Percentiles rank a stretch among this genome's conserved stretches.
Evolutionary conservation across 2,329 filamentous ascomycete genomes (phyloP).

Genomic region (Chrysoporthe deuterocubensis): DNA sequence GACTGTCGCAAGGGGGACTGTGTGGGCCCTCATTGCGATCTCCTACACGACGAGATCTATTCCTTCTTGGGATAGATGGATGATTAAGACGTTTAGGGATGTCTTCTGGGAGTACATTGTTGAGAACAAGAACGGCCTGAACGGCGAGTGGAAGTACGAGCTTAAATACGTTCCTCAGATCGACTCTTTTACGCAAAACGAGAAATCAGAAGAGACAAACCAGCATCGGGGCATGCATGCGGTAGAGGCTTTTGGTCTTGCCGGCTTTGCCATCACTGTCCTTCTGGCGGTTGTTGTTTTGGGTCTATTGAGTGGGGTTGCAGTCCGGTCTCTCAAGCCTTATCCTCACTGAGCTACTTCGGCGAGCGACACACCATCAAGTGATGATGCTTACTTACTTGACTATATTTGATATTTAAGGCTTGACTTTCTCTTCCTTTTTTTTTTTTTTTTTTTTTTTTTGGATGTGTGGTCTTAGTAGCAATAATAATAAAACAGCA

Average conservation of each 20-base stretch:
- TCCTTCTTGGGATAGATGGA: slow-evolving; percentile 31
- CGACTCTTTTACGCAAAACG: neutral
- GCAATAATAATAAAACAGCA: no score
- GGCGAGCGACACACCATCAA: no score
- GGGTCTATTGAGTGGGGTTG: neutral
- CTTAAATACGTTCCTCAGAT: slow-evolving; percentile 19
- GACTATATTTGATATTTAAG: no score
- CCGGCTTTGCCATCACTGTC: neutral
- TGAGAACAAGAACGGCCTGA: slow-evolving; percentile 16
- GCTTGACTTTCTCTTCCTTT: no score
- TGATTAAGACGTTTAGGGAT: slow-evolving; percentile 33
- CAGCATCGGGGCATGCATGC: neutral
- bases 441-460: no score
- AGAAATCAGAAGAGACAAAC: neutral
- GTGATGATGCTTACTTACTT: no score
- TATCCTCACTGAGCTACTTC: neutral
- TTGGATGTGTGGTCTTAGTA: no score
- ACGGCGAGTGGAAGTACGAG: slow-evolving; percentile 13
- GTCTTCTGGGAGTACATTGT: slow-evolving; percentile 14
- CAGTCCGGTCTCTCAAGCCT: neutral
- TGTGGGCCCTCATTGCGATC: slow-evolving; percentile 36
- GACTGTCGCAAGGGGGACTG: slow-evolving; percentile 38
- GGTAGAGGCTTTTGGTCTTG: neutral
- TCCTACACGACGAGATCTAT: slow-evolving; percentile 2
- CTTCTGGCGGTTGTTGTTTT: neutral